phyloP scores from a whole-genome alignment of 768 basidiomycete genomes.

The Leccinum broughii region DNA sequence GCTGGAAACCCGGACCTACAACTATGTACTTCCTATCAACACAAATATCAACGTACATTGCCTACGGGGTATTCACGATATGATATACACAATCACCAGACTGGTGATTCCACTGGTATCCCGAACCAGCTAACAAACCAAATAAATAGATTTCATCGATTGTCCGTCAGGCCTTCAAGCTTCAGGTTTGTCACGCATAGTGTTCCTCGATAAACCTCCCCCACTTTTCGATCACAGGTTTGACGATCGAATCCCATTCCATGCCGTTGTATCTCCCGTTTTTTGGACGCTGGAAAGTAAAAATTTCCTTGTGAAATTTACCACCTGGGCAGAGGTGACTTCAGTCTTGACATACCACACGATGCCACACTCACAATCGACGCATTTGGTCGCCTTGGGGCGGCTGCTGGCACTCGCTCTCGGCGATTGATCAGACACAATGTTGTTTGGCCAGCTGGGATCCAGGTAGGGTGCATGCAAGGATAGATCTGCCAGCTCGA shows the following conservation, averaged over 20 bases:
- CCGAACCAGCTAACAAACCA: no score
- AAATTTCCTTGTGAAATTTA: conserved; percentile 73
- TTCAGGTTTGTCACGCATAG: no score
- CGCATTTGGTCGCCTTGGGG: conserved; percentile 34
- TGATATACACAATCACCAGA: no score
- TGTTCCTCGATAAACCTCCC: no score
- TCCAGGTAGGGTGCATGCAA: conserved; percentile 60
- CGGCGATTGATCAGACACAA: conserved; percentile 20
- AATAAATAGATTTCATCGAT: no score
- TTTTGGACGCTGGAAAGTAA: conserved; percentile 60
- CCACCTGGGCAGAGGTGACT: conserved; percentile 42
- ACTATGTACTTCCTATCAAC: no score
- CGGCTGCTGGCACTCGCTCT: conserved; percentile 5
- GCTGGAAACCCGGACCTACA: no score
- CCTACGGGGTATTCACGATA: no score
- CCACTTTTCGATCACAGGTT: no score
- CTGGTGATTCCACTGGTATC: no score
- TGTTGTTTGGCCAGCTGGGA: conserved; percentile 44
- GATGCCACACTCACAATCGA: conserved; percentile 42
- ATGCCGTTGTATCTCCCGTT: conserved; percentile 55
- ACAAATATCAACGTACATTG: no score
- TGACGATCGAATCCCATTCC: conserved; percentile 61
- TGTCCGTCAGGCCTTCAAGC: no score
- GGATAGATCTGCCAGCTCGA: conserved; percentile 74
- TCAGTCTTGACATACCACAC: conserved; percentile 7